These are phyloP conservation scores for Ophiocordyceps camponoti-saundersi DNA, from an alignment of 2,329 filamentous ascomycete species.

Conservation along the genomic window DNA sequence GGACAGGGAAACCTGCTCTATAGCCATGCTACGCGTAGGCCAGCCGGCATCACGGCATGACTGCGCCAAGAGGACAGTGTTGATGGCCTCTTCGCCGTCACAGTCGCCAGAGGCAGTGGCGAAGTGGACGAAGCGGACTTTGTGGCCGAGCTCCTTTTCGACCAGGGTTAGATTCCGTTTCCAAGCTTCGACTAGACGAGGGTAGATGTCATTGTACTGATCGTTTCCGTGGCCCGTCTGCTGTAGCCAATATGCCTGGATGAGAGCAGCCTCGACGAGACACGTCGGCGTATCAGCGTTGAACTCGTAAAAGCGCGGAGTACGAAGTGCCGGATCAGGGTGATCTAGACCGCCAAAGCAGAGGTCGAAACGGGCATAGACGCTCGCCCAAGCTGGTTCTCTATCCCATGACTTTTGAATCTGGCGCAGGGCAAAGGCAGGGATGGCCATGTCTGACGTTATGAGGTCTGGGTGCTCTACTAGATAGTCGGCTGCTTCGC, in stretches of 20 bases:
- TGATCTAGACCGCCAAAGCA: conserved; percentile 2
- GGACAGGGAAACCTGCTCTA: conserved; percentile 1
- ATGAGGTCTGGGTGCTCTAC: neutral
- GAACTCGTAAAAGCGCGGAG: conserved; percentile 3
- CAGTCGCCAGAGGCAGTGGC: neutral
- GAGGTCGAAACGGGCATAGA: conserved; percentile 2
- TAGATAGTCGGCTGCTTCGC: conserved; percentile 2
- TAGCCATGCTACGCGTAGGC: neutral
- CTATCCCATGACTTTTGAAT: conserved; percentile 1
- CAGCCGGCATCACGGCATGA: conserved; percentile 1
- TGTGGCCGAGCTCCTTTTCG: neutral
- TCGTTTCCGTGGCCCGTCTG: conserved; percentile 1
- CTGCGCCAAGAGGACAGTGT: neutral
- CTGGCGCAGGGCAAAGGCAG: neutral
- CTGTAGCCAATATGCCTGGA: conserved; percentile 1
- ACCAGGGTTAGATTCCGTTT: neutral
- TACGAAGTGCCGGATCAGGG: neutral
- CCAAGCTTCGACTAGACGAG: conserved; percentile 1
- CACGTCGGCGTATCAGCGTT: conserved; percentile 3
- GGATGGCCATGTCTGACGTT: conserved; percentile 1
- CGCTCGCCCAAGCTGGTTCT: conserved; percentile 1
- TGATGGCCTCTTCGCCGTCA: conserved; percentile 1
- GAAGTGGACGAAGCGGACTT: neutral
- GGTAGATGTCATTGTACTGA: conserved; percentile 1
- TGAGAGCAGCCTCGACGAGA: conserved; percentile 1